These are phyloP conservation scores for Podospora appendiculata DNA, from an alignment of 495 filamentous ascomycete genomes.

Conservation along the genomic window DNA sequence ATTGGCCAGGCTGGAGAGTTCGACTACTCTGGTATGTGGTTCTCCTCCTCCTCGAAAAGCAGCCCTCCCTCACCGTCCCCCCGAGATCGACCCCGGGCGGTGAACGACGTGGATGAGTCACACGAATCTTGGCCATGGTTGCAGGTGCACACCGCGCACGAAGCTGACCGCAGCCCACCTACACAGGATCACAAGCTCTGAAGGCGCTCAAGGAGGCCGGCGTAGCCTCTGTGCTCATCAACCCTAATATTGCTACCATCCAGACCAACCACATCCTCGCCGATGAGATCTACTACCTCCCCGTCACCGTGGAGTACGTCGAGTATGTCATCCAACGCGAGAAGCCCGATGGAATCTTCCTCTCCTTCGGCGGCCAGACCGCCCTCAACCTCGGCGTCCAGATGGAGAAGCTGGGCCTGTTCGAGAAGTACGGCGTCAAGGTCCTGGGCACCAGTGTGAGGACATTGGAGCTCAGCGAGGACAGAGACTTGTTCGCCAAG, in stretches of 20 bases:
- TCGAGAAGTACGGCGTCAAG: conserved; percentile 88
- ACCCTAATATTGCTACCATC: conserved; percentile 98
- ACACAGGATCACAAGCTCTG: conserved; percentile 82
- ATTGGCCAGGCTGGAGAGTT: conserved; percentile 99
- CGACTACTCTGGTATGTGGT: conserved; percentile 81
- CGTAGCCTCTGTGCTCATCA: conserved; percentile 91
- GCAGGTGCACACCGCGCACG: not conserved
- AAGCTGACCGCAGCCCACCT: conserved; percentile 12
- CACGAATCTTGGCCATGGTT: conserved; percentile 1
- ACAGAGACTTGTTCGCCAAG: conserved; percentile 91
- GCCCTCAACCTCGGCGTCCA: conserved; percentile 92
- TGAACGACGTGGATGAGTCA: conserved; percentile 23
- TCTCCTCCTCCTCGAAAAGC: not conserved
- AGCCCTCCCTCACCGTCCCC: not conserved
- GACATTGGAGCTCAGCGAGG: conserved; percentile 90
- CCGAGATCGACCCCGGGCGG: conserved; percentile 3
- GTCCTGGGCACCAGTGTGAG: conserved; percentile 92
- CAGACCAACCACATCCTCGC: conserved; percentile 93
- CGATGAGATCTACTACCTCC: conserved; percentile 98
- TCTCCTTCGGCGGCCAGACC: conserved; percentile 96
- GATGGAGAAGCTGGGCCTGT: conserved; percentile 94
- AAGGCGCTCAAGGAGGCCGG: conserved; percentile 97
- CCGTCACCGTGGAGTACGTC: conserved; percentile 92
- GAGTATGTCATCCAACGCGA: conserved; percentile 94
- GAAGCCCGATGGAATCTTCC: conserved; percentile 91